Evolutionary conservation across 148 eudicot species (phyloP), one percentile per base, ranked within the genome.

Genomic region (Silene conica): DNA sequence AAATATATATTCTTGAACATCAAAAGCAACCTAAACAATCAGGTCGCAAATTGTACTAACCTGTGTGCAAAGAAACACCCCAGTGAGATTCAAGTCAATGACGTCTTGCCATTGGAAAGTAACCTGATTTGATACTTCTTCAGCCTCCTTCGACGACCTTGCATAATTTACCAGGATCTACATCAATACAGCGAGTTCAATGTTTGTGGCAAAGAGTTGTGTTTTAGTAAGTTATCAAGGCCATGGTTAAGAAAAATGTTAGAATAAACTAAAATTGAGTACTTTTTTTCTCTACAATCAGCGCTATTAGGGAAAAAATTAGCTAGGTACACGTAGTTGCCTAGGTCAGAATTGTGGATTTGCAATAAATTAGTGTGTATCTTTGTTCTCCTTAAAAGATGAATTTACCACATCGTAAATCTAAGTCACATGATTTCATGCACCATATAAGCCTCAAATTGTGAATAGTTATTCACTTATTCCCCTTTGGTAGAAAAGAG

Each of bases 11-110:
- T 9, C 5, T 55, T 45, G 22, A 28, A 61, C 3, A 16, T 20
- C 26, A 57, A 22, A 14, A 38, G 16, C 19, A 43, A 21, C 20
- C 10, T n/a, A 43, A 54, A 70, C 3, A 70, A 46, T 7, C 41
- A 48, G 63, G 8, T 23, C 22, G 14, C 46, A 34, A 52, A 71
- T 38, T 45, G 41, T 61, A 71, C 81, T 65, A 13, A 92, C 96
- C 96, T 90, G 98, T 71, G 92, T 87, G 80, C 98, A 92, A 19
- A 90, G 86, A 82, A 82, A 92, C 46, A 92, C 96, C 72, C 98
- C 98, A 28, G 92, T 93, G 69, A 89, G 89, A 82, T 93, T 93
- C 76, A 93, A 82, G 84, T 93, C 92, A 75, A 90, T 93, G 67
- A 93, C 98, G 50, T 93, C 96, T 77, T 89, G 83, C 96, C 98